Conservation (phyloP, 148 eudicot genomes). For the Fagopyrum esculentum region DNA sequence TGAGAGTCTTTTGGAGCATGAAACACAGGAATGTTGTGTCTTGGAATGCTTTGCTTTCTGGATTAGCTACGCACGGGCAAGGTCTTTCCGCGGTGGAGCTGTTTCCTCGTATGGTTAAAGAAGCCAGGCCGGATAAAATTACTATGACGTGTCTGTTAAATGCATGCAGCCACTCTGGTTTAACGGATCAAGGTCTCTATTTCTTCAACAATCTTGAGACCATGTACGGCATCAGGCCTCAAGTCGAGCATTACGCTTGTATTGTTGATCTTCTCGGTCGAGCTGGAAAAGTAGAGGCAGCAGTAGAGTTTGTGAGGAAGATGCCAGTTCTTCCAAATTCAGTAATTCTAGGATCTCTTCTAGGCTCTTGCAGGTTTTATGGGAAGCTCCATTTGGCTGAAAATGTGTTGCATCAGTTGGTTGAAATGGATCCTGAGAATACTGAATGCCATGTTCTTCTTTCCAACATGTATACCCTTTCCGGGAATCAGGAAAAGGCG, state of each 20-base stretch:
- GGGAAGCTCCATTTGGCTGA: conserved; percentile 23
- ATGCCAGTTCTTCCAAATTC: conserved; percentile 35
- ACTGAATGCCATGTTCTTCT: conserved; percentile 24
- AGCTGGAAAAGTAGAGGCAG: conserved; percentile 28
- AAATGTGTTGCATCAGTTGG: conserved; percentile 18
- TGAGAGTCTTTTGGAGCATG: conserved; percentile 20
- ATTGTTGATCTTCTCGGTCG: conserved; percentile 36
- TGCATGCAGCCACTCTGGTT: conserved; percentile 39
- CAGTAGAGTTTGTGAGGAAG: conserved; percentile 22
- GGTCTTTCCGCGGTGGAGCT: conserved; percentile 19
- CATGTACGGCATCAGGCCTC: conserved; percentile 23
- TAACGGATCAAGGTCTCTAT: conserved; percentile 26
- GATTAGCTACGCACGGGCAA: conserved; percentile 35
- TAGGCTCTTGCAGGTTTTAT: conserved; percentile 29
- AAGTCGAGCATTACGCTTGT: conserved; percentile 36
- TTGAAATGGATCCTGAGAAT: conserved; percentile 22
- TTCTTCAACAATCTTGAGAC: conserved; percentile 20
- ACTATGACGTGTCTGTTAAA: conserved; percentile 30
- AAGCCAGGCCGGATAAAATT: conserved; percentile 27
- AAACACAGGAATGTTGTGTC: conserved; percentile 26
- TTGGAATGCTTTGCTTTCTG: conserved; percentile 40
- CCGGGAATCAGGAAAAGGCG: conserved; percentile 23
- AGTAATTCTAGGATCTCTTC: conserved; percentile 30
- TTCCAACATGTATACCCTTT: conserved; percentile 25
- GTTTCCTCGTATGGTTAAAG: conserved; percentile 27